Evolutionary conservation across 371 early-diverging fungal species (phyloP).

Genomic region (Circinella umbellata): DNA sequence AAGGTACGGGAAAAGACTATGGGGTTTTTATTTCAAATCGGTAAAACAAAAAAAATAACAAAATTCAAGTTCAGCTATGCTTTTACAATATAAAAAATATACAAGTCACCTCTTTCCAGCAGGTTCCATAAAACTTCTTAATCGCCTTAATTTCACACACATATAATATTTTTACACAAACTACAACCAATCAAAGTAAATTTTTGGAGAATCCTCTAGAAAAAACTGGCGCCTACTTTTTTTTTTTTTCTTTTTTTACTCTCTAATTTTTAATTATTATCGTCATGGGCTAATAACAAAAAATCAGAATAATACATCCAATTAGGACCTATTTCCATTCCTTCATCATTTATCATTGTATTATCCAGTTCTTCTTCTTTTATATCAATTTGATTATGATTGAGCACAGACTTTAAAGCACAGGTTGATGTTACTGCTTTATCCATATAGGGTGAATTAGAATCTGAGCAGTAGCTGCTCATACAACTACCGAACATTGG

Average conservation of each 20-base stretch:
- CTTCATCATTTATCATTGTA: no score
- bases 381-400: background rate
- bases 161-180: background rate
- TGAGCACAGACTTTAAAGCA: conserved; percentile 1
- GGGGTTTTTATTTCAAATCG: no score
- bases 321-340: background rate
- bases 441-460: background rate
- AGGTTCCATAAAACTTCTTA: conserved; percentile 3
- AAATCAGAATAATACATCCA: background rate
- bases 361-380: no score
- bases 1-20: background rate
- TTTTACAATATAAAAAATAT: conserved; percentile 15
- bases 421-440: background rate
- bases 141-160: background rate
- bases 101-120: conserved; percentile 16
- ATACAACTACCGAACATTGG: background rate
- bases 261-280: background rate
- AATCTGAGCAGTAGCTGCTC: background rate
- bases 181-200: background rate
- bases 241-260: background rate
- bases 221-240: background rate
- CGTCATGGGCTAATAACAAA: background rate
- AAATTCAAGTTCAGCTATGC: conserved; percentile 1
- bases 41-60: conserved; percentile 12
- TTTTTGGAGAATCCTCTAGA: background rate